Conservation (phyloP, 306 rosid species). For the Sindora glabra region DNA sequence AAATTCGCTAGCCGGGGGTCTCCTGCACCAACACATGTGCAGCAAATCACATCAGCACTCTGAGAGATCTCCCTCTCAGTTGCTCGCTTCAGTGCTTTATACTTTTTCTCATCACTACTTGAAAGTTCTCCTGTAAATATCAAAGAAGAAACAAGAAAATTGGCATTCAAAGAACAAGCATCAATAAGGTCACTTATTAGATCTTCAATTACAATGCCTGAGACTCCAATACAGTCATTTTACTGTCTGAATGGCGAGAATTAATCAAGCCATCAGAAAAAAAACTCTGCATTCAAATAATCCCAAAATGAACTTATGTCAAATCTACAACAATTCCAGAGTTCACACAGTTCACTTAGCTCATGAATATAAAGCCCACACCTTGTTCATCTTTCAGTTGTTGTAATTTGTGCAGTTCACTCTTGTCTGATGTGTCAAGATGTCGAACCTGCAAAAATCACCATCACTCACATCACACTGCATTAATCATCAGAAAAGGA, state of each 20-base stretch:
- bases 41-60: constrained; percentile 99
- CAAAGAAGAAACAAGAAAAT: neutral
- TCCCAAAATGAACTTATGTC: neutral
- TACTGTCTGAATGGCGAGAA: neutral
- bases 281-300: constrained; percentile 1
- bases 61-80: constrained; percentile 99
- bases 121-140: constrained; percentile 82
- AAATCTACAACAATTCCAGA: no score
- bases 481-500: no score
- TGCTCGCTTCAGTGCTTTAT: constrained; percentile 95
- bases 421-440: constrained; percentile 97
- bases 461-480: no score
- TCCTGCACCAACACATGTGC: constrained; percentile 99
- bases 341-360: no score
- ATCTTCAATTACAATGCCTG: no score
- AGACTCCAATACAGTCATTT: neutral
- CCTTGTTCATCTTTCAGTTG: constrained; percentile 99
- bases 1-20: constrained; percentile 94
- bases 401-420: constrained; percentile 94
- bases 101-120: constrained; percentile 95
- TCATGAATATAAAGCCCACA: constrained; percentile 6
- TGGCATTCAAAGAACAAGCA: neutral
- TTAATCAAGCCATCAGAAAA: neutral
- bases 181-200: no score
- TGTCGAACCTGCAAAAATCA: constrained; percentile 94